Evolutionary conservation across 192 early-diverging fungal species (phyloP).

Genomic region (Phlyctochytrium planicorne): DNA sequence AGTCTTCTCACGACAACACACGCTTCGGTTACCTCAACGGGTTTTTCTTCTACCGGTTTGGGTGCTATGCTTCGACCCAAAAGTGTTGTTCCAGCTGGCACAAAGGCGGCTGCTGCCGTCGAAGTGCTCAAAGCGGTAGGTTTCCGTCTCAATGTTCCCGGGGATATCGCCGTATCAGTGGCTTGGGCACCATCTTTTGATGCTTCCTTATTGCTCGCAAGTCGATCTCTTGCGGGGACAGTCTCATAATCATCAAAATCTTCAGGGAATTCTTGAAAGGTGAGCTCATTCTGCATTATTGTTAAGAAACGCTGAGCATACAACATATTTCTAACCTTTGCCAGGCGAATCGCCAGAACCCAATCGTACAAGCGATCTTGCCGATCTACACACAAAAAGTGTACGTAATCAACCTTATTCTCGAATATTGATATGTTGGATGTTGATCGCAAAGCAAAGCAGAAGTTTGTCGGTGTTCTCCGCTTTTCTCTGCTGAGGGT

Average conservation of each 20-base stretch:
- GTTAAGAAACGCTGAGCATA: background rate
- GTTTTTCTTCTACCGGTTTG: background rate
- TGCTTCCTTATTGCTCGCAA: too few relatives aligned
- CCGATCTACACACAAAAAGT: constrained; percentile 67
- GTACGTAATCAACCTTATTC: constrained; percentile 79
- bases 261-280: constrained; percentile 43
- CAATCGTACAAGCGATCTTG: constrained; percentile 69
- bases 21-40: background rate
- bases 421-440: constrained; percentile 77
- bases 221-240: constrained; percentile 27
- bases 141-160: constrained; percentile 2
- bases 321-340: constrained; percentile 53
- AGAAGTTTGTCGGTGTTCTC: constrained; percentile 74
- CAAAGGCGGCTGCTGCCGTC: background rate
- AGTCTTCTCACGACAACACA: too few relatives aligned
- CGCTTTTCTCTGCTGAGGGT: constrained; percentile 63
- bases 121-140: too few relatives aligned
- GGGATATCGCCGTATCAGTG: too few relatives aligned
- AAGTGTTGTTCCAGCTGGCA: background rate
- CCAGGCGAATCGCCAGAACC: constrained; percentile 65
- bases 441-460: constrained; percentile 82
- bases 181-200: too few relatives aligned
- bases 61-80: background rate
- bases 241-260: constrained; percentile 41
- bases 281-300: constrained; percentile 32